Evolutionary conservation across 2,329 filamentous ascomycete genomes (phyloP).

Genomic region (Mycosphaerella arachidis): DNA sequence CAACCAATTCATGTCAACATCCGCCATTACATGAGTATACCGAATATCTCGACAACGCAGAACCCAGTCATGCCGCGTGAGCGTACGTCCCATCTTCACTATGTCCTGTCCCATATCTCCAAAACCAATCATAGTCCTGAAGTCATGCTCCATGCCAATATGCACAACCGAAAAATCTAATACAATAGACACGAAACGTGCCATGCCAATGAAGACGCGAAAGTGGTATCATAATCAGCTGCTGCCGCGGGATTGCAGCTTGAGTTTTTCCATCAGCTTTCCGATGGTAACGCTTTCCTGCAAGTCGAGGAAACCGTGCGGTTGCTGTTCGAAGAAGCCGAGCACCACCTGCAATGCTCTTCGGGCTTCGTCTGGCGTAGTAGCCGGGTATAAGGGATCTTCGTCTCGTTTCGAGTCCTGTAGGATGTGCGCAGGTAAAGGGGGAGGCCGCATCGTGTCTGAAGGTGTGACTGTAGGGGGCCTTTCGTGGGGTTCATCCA

Average conservation of each 20-base stretch:
- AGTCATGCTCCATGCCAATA: neutral
- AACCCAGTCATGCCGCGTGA: slow-evolving; percentile 19
- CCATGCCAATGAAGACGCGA: neutral
- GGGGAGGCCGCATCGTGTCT: slow-evolving; percentile 46
- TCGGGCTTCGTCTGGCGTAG: slow-evolving; percentile 80
- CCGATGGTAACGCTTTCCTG: slow-evolving; percentile 73
- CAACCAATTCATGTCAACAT: neutral
- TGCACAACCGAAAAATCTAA: slow-evolving; percentile 4
- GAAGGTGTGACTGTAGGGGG: slow-evolving; percentile 28
- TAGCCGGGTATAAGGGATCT: slow-evolving; percentile 46
- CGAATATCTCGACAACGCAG: neutral
- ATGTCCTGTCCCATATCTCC: slow-evolving; percentile 6
- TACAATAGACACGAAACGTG: neutral
- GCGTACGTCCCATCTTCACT: slow-evolving; percentile 15
- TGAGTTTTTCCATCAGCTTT: slow-evolving; percentile 80
- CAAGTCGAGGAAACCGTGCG: slow-evolving; percentile 65
- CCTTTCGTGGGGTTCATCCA: slow-evolving; percentile 21
- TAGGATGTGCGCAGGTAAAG: slow-evolving; percentile 36
- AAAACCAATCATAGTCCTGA: neutral
- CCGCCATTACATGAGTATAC: neutral
- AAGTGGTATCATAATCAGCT: slow-evolving; percentile 13
- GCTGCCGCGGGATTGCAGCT: slow-evolving; percentile 45
- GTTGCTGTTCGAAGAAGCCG: slow-evolving; percentile 71
- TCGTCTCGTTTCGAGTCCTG: slow-evolving; percentile 18
- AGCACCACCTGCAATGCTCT: slow-evolving; percentile 77